phyloP scores from a whole-genome alignment of 495 filamentous ascomycete species.

The Aspergillus funiculosus region DNA sequence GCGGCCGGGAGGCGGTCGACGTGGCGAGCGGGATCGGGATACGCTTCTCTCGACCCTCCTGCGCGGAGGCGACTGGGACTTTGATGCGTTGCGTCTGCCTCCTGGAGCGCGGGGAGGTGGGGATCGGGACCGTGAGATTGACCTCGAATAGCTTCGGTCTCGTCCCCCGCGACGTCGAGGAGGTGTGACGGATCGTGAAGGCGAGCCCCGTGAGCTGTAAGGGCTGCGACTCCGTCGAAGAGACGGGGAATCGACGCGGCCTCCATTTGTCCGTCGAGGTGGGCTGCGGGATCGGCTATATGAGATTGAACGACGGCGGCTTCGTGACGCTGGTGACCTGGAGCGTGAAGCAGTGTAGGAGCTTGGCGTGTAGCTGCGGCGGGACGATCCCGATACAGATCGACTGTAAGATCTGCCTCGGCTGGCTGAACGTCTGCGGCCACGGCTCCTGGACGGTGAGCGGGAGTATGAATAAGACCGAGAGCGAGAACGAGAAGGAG shows the following conservation, averaged over 20 bases:
- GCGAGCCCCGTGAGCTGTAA: constrained; percentile 24
- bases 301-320: constrained; percentile 28
- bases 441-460: constrained; percentile 32
- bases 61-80: constrained; percentile 28
- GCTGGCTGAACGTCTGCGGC: constrained; percentile 23
- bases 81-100: constrained; percentile 22
- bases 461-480: constrained; percentile 38
- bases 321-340: constrained; percentile 23
- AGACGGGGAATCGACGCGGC: constrained; percentile 27
- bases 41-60: constrained; percentile 16
- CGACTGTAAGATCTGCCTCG: constrained; percentile 35
- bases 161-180: constrained; percentile 23
- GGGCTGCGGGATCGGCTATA: constrained; percentile 29
- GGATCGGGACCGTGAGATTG: constrained; percentile 32
- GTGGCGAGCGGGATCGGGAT: constrained; percentile 25
- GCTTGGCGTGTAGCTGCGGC: constrained; percentile 28
- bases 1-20: constrained; percentile 9
- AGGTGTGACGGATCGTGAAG: constrained; percentile 33
- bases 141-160: constrained; percentile 30
- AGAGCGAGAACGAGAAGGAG: constrained; percentile 35
- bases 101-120: constrained; percentile 24
- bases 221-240: constrained; percentile 27
- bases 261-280: constrained; percentile 23
- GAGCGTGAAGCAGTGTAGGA: constrained; percentile 37
- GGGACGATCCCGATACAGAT: constrained; percentile 35